Conservation (phyloP, 202 grass and related monocot genomes). For the Elaeis oleifera region DNA sequence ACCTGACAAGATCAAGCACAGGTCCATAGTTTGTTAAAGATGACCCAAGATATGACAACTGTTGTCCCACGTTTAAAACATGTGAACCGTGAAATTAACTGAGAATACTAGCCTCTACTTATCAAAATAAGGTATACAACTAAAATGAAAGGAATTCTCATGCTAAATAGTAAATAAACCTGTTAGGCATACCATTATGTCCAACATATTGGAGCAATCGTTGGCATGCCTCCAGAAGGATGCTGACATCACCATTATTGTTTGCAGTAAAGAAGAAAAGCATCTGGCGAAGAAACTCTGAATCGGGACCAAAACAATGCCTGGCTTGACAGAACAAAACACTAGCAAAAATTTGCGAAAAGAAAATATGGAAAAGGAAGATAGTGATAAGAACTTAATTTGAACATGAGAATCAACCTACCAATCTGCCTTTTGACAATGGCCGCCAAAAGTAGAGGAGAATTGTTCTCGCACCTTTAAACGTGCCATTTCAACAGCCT, state of each 20-base stretch:
- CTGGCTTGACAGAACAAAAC: constrained; percentile 48
- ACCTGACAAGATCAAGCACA: too few species aligned
- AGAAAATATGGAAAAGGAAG: constrained; percentile 2
- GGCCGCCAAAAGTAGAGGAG: constrained; percentile 55
- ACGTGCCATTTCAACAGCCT: constrained; percentile 51
- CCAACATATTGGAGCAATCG: constrained; percentile 63
- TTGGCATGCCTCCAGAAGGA: constrained; percentile 64
- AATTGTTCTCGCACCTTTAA: constrained; percentile 53
- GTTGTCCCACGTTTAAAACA: too few species aligned
- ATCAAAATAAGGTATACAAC: too few species aligned
- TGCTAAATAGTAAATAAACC: neutral
- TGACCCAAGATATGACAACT: too few species aligned
- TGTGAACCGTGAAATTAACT: too few species aligned
- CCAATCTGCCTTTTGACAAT: constrained; percentile 62
- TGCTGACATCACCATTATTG: constrained; percentile 51
- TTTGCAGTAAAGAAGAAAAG: constrained; percentile 90
- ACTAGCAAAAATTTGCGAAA: constrained; percentile 26
- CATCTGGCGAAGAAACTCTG: constrained; percentile 84
- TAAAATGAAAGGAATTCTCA: too few species aligned
- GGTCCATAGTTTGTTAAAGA: too few species aligned
- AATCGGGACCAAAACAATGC: constrained; percentile 51
- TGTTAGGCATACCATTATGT: constrained; percentile 35
- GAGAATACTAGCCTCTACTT: too few species aligned
- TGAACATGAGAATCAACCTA: constrained; percentile 19
- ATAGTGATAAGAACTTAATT: too few species aligned